Conservation (phyloP, 768 basidiomycete species). For the Fistulinella prunicolor region DNA sequence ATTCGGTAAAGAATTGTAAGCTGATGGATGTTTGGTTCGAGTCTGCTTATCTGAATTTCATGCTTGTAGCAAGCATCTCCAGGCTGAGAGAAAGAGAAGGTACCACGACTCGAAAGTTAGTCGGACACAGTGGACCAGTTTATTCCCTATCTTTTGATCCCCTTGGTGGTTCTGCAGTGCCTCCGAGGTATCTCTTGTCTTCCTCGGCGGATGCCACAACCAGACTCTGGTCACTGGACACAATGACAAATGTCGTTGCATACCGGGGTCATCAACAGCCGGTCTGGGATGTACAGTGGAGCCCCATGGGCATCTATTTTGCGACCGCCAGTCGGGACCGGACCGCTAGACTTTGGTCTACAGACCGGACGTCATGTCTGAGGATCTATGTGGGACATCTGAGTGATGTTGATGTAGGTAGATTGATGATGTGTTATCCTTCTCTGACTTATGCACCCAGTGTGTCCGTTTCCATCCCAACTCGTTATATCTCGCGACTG, state of each 20-base stretch:
- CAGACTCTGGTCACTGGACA: constrained; percentile 94
- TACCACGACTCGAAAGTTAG: constrained; percentile 81
- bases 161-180: constrained; percentile 75
- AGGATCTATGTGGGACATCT: constrained; percentile 94
- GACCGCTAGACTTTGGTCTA: constrained; percentile 95
- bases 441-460: constrained; percentile 40
- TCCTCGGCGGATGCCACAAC: constrained; percentile 89
- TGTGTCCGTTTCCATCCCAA: constrained; percentile 97
- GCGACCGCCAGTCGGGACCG: constrained; percentile 92
- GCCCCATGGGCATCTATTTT: constrained; percentile 97
- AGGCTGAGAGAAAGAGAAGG: constrained; percentile 78
- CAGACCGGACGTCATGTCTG: constrained; percentile 81
- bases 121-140: constrained; percentile 96
- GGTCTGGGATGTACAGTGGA: constrained; percentile 99
- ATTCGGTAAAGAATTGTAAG: constrained; percentile 69
- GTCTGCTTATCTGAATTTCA: constrained; percentile 1
- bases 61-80: constrained; percentile 48
- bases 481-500: constrained; percentile 94
- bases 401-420: constrained; percentile 92
- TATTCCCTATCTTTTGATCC: constrained; percentile 96
- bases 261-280: constrained; percentile 97
- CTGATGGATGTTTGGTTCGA: constrained; percentile 2
- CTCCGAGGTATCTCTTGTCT: constrained; percentile 87
- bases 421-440: background rate
- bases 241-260: constrained; percentile 88